Evolutionary conservation across 305 asterid genomes (phyloP).

Genomic region (Coffea humblotiana): DNA sequence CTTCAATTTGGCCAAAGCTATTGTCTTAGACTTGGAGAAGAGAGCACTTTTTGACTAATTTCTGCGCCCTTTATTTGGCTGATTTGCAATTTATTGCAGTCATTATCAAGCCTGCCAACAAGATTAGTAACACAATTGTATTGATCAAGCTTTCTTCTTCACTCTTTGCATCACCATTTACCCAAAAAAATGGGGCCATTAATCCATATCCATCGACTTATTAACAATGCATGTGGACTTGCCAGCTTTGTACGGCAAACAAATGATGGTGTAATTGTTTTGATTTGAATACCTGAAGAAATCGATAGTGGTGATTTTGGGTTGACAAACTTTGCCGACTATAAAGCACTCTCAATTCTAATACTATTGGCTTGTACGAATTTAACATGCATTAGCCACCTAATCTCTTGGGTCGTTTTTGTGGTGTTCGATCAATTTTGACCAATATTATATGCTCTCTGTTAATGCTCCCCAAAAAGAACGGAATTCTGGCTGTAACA

Average conservation of each 20-base stretch:
- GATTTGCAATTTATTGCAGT: neutral
- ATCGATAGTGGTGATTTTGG: neutral
- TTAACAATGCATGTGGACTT: neutral
- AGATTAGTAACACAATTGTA: neutral
- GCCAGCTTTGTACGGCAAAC: slow-evolving; percentile 1
- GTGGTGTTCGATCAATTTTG: slow-evolving; percentile 8
- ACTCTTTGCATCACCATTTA: neutral
- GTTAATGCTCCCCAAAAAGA: too few relatives aligned
- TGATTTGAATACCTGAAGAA: neutral
- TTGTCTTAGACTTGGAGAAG: neutral
- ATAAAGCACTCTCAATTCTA: neutral
- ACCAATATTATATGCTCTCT: neutral
- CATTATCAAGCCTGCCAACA: slow-evolving; percentile 1
- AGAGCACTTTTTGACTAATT: too few relatives aligned
- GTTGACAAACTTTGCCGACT: neutral
- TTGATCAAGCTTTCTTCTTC: neutral
- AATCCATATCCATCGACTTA: neutral
- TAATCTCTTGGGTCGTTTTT: neutral
- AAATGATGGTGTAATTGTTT: too few relatives aligned
- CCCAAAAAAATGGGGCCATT: neutral
- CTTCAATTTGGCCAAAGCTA: neutral
- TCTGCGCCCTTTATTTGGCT: neutral
- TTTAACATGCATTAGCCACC: slow-evolving; percentile 7
- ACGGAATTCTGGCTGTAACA: neutral
- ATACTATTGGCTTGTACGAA: slow-evolving; percentile 10